These are phyloP conservation scores for Albophoma yamanashiensis DNA, from an alignment of 2,329 filamentous ascomycete genomes.

Conservation along the genomic window DNA sequence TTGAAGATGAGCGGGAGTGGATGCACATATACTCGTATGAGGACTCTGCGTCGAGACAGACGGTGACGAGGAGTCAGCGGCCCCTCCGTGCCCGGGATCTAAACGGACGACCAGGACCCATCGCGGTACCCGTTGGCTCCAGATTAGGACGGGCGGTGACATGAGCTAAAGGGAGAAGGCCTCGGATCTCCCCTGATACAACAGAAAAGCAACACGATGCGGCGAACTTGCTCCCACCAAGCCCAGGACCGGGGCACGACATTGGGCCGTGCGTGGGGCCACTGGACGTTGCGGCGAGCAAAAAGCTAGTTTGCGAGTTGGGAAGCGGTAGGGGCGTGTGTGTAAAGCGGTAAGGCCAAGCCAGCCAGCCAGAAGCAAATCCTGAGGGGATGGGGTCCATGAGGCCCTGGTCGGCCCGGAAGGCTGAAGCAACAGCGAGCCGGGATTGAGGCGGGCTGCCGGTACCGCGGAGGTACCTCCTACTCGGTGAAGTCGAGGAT, in stretches of 20 bases:
- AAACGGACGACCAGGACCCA: constrained; percentile 4
- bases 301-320: constrained; percentile 1
- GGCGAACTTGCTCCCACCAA: constrained; percentile 7
- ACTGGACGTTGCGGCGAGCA: not conserved
- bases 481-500: not conserved
- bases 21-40: constrained; percentile 21
- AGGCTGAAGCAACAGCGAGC: not conserved
- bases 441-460: not conserved
- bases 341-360: not conserved
- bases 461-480: not conserved
- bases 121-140: constrained; percentile 12
- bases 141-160: constrained; percentile 23
- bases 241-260: constrained; percentile 8
- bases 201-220: constrained; percentile 5
- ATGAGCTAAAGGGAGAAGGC: constrained; percentile 17
- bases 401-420: not conserved
- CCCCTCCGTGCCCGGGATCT: constrained; percentile 1
- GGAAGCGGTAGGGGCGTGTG: not conserved
- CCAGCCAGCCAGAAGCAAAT: not conserved
- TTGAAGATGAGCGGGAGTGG: constrained; percentile 17
- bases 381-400: not conserved
- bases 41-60: not conserved
- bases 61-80: not conserved
- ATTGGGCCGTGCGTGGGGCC: constrained; percentile 10
- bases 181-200: constrained; percentile 8